Conservation (phyloP, 768 basidiomycete species). For the Exsudoporus frostii region DNA sequence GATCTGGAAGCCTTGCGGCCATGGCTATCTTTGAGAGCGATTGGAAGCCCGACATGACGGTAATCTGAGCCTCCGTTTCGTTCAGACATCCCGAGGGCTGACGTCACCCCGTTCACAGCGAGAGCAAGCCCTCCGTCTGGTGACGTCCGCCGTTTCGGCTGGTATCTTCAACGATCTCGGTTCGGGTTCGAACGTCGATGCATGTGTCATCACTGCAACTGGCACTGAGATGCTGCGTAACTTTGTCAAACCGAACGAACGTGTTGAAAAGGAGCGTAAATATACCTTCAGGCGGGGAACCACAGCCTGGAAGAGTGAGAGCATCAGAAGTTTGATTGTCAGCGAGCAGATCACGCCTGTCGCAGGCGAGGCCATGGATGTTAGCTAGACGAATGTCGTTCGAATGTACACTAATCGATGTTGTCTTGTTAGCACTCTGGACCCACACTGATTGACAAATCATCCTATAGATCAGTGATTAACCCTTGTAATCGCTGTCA, state of each 20-base stretch:
- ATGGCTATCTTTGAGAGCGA: slow-evolving; percentile 95
- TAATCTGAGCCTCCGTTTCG: slow-evolving; percentile 33
- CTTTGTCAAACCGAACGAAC: slow-evolving; percentile 86
- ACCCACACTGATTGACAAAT: too few species aligned
- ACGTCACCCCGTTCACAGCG: slow-evolving; percentile 44
- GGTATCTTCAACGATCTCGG: slow-evolving; percentile 99
- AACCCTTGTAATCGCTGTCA: too few species aligned
- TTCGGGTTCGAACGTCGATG: slow-evolving; percentile 98
- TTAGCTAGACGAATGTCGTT: slow-evolving; percentile 44
- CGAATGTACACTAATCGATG: slow-evolving; percentile 4
- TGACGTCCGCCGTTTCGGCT: slow-evolving; percentile 82
- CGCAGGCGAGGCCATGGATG: slow-evolving; percentile 77
- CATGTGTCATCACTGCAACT: slow-evolving; percentile 86
- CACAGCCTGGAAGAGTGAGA: slow-evolving; percentile 85
- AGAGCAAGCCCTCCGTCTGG: slow-evolving; percentile 76
- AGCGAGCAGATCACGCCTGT: slow-evolving; percentile 62
- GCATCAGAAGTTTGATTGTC: slow-evolving; percentile 66
- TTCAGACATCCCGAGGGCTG: not conserved
- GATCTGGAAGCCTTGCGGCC: slow-evolving; percentile 91
- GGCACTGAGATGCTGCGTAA: slow-evolving; percentile 93
- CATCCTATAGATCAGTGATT: too few species aligned
- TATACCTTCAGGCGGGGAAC: slow-evolving; percentile 79
- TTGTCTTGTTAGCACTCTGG: not conserved
- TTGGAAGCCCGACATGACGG: slow-evolving; percentile 82
- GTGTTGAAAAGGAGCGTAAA: slow-evolving; percentile 71